Conservation (phyloP, 1,139 yeast species). For the Debaryomycetaceae sp. region DNA sequence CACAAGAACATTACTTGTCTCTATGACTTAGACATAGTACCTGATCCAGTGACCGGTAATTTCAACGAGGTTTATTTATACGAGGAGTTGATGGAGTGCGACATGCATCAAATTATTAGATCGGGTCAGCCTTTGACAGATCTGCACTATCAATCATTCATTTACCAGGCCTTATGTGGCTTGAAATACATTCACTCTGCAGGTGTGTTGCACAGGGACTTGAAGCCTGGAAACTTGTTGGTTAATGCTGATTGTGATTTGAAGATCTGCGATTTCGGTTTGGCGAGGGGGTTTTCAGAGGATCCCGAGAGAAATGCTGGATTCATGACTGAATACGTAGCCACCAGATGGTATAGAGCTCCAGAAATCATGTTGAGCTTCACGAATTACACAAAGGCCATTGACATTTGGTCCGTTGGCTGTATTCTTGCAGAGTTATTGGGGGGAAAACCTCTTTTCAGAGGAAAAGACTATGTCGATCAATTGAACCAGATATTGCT, state of each 20-base stretch:
- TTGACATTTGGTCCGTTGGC: constrained; percentile 96
- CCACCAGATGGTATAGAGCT: constrained; percentile 94
- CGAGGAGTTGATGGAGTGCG: constrained; percentile 97
- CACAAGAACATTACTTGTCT: constrained; percentile 90
- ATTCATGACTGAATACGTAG: constrained; percentile 96
- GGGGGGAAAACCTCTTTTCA: constrained; percentile 89
- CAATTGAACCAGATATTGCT: constrained; percentile 86
- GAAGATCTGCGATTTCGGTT: constrained; percentile 88
- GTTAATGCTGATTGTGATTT: constrained; percentile 91
- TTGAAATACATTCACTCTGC: constrained; percentile 83
- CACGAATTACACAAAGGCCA: constrained; percentile 91
- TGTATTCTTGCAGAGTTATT: constrained; percentile 91
- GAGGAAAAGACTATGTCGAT: constrained; percentile 94
- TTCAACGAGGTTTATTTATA: constrained; percentile 90
- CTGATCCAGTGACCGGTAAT: constrained; percentile 61
- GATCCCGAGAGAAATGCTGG: constrained; percentile 64
- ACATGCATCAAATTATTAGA: constrained; percentile 93
- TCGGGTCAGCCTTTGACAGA: constrained; percentile 94
- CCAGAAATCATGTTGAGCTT: constrained; percentile 96
- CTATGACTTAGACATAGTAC: constrained; percentile 89
- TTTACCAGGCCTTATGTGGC: constrained; percentile 91
- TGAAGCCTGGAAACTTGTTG: constrained; percentile 82
- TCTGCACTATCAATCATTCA: constrained; percentile 88
- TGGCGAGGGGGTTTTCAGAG: constrained; percentile 70
- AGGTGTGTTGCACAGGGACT: constrained; percentile 82